A percentile compares a stretch with the other conserved stretches of the same genome.
Evolutionary conservation across 2,329 filamentous ascomycete species (phyloP).

Genomic region (Penicillium griseofulvum): DNA sequence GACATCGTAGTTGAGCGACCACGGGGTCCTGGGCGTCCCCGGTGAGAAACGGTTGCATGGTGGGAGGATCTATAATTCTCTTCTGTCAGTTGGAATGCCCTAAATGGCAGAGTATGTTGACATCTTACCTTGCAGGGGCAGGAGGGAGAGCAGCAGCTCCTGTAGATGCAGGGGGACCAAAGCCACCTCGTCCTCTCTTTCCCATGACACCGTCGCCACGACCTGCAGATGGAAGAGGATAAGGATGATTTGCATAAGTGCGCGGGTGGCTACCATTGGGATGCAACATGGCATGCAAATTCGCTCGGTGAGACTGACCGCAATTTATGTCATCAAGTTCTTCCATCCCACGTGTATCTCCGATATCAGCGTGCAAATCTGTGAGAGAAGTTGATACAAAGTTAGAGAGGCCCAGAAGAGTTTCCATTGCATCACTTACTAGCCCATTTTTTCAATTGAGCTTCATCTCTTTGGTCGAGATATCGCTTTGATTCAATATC

Average conservation of each 20-base stretch:
- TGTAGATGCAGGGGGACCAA: background rate
- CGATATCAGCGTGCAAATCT: background rate
- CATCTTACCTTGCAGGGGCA: background rate
- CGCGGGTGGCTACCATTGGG: background rate
- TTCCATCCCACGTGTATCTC: background rate
- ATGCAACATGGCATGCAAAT: background rate
- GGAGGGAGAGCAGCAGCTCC: background rate
- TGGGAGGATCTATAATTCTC: background rate
- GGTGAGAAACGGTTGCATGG: background rate
- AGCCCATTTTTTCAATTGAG: background rate
- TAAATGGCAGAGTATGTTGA: background rate
- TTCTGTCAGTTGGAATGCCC: background rate
- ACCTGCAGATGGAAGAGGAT: background rate
- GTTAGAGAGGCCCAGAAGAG: background rate
- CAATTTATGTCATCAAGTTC: background rate
- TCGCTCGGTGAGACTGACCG: slow-evolving; percentile 1
- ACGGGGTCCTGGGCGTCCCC: background rate
- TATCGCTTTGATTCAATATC: background rate
- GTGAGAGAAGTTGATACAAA: background rate
- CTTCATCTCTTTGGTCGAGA: background rate
- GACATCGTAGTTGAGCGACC: background rate
- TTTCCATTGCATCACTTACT: background rate
- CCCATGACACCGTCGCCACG: background rate
- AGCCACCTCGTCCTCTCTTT: background rate
- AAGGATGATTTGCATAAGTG: background rate